Evolutionary conservation across 1,284 basidiomycete species (phyloP).

Genomic region (Ceratobasidium sp.): DNA sequence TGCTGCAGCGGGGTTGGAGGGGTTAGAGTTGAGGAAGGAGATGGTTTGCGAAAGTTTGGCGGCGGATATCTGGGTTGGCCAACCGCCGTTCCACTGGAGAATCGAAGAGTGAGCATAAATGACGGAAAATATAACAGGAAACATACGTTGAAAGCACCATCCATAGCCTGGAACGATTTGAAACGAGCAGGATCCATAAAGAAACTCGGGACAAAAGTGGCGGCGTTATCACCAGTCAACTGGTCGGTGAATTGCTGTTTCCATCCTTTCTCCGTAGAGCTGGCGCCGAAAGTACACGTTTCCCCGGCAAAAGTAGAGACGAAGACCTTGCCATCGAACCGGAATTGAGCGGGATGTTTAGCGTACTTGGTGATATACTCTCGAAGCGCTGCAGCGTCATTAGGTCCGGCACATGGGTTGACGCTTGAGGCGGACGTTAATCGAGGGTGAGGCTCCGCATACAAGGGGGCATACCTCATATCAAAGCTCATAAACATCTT

Average conservation of each 20-base stretch:
- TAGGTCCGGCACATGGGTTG: conserved; percentile 67
- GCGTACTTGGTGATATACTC: conserved; percentile 71
- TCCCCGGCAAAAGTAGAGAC: conserved; percentile 87
- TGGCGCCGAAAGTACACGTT: conserved; percentile 72
- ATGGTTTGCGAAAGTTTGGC: conserved; percentile 41
- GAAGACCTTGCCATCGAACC: conserved; percentile 69
- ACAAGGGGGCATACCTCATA: conserved; percentile 69
- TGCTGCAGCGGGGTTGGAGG: conserved; percentile 16
- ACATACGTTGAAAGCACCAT: conserved; percentile 59
- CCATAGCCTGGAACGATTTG: conserved; percentile 56
- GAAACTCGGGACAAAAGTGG: conserved; percentile 58
- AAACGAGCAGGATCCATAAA: conserved; percentile 57
- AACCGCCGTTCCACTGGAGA: conserved; percentile 61
- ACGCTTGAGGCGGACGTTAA: conserved; percentile 58
- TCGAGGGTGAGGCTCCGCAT: conserved; percentile 35
- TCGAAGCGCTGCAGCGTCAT: conserved; percentile 68
- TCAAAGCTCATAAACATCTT: conserved; percentile 85
- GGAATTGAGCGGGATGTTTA: conserved; percentile 73
- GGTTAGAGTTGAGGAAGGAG: conserved; percentile 40
- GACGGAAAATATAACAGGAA: not conserved
- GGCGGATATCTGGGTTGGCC: conserved; percentile 55
- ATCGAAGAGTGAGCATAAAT: too few relatives aligned
- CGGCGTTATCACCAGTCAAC: conserved; percentile 23
- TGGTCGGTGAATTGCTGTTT: conserved; percentile 45
- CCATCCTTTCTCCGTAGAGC: conserved; percentile 44